Evolutionary conservation across 192 early-diverging fungal species (phyloP).

Genomic region (Rhizophagus clarus): DNA sequence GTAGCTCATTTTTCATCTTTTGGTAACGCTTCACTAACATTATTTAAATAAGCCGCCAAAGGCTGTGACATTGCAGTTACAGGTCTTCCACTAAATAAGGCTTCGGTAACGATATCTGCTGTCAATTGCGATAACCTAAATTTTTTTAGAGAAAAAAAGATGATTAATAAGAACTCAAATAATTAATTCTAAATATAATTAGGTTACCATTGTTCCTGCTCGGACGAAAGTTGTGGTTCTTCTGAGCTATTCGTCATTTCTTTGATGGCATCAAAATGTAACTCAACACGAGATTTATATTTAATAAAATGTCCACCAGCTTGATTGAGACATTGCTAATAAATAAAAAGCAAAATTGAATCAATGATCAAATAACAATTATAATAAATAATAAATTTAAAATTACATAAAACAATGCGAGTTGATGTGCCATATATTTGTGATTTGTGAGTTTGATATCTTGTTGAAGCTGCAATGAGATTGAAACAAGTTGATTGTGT

Average conservation of each 20-base stretch:
- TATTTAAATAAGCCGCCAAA: slow-evolving; percentile 25
- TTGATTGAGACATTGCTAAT: slow-evolving; percentile 51
- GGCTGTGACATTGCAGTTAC: slow-evolving; percentile 33
- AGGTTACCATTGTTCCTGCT: slow-evolving; percentile 45
- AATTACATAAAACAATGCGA: slow-evolving; percentile 56
- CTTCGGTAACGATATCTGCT: slow-evolving; percentile 48
- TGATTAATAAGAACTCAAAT: background rate
- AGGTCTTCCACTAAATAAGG: slow-evolving; percentile 45
- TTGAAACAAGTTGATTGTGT: slow-evolving; percentile 53
- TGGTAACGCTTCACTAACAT: background rate
- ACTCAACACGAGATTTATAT: slow-evolving; percentile 48
- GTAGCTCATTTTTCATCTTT: background rate
- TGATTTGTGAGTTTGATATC: slow-evolving; percentile 52
- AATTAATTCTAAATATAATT: background rate
- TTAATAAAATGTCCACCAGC: slow-evolving; percentile 45
- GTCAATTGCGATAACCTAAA: slow-evolving; percentile 47
- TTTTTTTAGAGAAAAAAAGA: background rate
- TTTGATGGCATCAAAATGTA: slow-evolving; percentile 45
- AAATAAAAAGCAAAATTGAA: background rate
- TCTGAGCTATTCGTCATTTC: slow-evolving; percentile 39
- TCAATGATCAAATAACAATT: background rate
- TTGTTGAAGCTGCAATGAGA: slow-evolving; percentile 51
- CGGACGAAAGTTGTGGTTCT: slow-evolving; percentile 37
- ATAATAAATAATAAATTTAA: background rate
- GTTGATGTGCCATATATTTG: slow-evolving; percentile 58